Evolutionary conservation across 805 yeast genomes (phyloP).

Genomic region (Ogataea minuta): DNA sequence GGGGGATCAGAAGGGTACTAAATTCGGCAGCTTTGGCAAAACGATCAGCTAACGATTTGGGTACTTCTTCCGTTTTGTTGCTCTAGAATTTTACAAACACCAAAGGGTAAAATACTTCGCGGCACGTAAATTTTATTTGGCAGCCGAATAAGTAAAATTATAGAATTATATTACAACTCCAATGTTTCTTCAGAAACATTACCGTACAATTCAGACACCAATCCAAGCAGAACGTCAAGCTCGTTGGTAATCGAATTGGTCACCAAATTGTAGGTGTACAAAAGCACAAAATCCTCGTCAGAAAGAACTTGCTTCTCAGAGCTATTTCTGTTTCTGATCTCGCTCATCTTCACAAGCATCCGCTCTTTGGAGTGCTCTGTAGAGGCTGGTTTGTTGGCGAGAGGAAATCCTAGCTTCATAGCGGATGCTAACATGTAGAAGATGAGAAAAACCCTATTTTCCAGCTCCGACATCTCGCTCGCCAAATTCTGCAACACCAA

Average conservation of each 20-base stretch:
- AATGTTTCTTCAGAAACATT: constrained; percentile 62
- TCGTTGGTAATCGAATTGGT: constrained; percentile 66
- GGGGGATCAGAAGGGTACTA: not conserved
- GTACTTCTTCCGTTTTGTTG: not conserved
- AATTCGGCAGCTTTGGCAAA: too few species aligned
- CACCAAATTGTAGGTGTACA: constrained; percentile 73
- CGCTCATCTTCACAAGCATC: constrained; percentile 61
- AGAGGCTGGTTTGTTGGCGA: constrained; percentile 75
- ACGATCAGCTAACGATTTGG: too few species aligned
- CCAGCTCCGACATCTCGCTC: constrained; percentile 64
- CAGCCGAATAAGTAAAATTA: not conserved
- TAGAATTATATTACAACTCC: constrained; percentile 35
- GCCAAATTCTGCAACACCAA: constrained; percentile 53
- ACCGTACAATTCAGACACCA: constrained; percentile 62
- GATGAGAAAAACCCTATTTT: constrained; percentile 67
- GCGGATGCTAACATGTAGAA: constrained; percentile 81
- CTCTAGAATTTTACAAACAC: constrained; percentile 3
- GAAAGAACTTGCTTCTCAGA: constrained; percentile 36
- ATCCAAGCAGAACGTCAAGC: constrained; percentile 52
- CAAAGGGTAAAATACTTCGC: constrained; percentile 6
- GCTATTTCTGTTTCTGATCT: constrained; percentile 43
- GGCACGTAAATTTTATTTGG: constrained; percentile 9
- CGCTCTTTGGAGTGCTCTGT: constrained; percentile 73
- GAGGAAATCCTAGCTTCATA: constrained; percentile 68
- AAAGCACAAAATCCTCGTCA: constrained; percentile 73